Evolutionary conservation across 257 asterid genomes (phyloP), one percentile per base, ranked within the genome.

Genomic region (Salvia rosmarinus): DNA sequence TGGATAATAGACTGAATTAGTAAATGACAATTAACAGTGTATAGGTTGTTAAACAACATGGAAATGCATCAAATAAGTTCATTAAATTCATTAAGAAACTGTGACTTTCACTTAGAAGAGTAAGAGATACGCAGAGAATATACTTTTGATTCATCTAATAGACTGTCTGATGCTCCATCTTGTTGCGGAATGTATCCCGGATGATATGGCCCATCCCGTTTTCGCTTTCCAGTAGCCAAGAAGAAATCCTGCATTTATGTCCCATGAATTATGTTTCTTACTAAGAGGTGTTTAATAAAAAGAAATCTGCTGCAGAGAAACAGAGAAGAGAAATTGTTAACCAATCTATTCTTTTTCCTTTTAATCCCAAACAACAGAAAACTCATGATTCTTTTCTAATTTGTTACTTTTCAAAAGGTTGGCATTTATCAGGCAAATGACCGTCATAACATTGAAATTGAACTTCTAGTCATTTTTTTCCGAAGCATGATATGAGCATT

Each of bases 101-200:
- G 42, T 4, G 43, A 12, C 42, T 77, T 72, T 75, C 14, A 37
- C n/a, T 47, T 37, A 42, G 47, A 28, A 46, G 52, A 14, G 14
- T 37, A 67, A 60, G 21, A 13, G 20, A 70, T 37, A 49, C 42
- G 67, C 4, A 79, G 44, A 71, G 40, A 12, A 46, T 56, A 49
- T 70, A 87, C 98, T 94, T 93, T 84, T 43, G 75, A 57, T 44
- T 71, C 88, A 72, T 82, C 83, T 64, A 86, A 72, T 56, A 72
- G 68, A 50, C 75, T 49, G 67, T 88, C 96, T 32, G 87, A 90
- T 59, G 98, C 89, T 71, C 98, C 98, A 84, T 93, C 98, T 82
- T 89, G 98, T 78, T 93, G 98, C 19, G 98, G 97, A 78, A 93
- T 93, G 82, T 83, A 86, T 69, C 95, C 95, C 75, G 89, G 75